Base-by-base conservation (phyloP, 192 early-diverging fungal genomes). In the Coemansia sp. region DNA sequence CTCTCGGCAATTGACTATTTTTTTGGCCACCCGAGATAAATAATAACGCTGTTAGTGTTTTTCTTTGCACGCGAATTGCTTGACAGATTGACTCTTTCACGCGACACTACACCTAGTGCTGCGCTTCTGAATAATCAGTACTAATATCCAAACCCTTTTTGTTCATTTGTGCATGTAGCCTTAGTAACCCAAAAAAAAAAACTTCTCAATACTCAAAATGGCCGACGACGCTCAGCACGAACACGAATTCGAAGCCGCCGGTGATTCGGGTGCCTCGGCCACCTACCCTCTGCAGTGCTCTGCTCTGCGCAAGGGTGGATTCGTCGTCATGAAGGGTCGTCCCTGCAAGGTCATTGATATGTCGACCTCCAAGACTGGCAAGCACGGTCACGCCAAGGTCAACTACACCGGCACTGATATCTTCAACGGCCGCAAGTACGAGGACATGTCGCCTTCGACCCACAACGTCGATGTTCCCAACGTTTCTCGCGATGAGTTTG, bases 351-450 rank as follows among this genome's bases (percentile, higher is more conserved):
- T 98, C 63, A 91, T 98, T 63, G 96, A 98, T 83, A 97, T 98
- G 93, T 95, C 94, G 62, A 98, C 96, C 85, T 97, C 95, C 87
- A 98, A 98, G 91, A 98, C 96, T 74, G 96, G 96, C 79, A 98
- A 98, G 94, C 96, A 98, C 94, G 96, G 95, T 70, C 96, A 98
- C 91, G 96, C 96, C 87, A 98, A 98, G 94, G 96, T 98, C 72
- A 88, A 98, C 87, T 85, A 95, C 85, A 90, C 93, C 48, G 95
- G 88, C 74, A 88, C 90, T 69, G 95, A 97, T 82, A 95, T 98
- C 87, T 98, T 98, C 87, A 98, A 92, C 75, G 90, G 89, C 84
- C 94, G 93, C 92, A 98, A 98, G 91, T 86, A 91, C 78, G 96
- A 98, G 88, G 96, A 98, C 86, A 84, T 98, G 75, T 98, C 95